Evolutionary conservation across 495 filamentous ascomycete species (phyloP).

Genomic region (Penicillium waksmanii): DNA sequence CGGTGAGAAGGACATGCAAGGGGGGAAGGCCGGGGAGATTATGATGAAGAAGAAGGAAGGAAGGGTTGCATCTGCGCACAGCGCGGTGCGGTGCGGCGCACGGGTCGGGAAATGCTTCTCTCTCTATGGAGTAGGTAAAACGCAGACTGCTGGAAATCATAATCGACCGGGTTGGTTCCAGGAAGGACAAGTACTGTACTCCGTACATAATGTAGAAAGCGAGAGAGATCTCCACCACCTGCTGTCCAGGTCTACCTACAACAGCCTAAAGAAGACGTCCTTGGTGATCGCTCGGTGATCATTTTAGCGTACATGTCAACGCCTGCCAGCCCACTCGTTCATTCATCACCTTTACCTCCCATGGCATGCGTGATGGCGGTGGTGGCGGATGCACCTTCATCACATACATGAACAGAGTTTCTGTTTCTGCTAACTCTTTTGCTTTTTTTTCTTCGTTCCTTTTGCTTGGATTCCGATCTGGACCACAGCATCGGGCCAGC

Average conservation of each 20-base stretch:
- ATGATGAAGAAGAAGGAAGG: slow-evolving; percentile 16
- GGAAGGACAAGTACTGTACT: neutral
- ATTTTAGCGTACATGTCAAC: too few relatives aligned
- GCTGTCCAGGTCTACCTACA: too few relatives aligned
- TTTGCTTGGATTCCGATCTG: slow-evolving; percentile 25
- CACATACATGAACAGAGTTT: slow-evolving; percentile 22
- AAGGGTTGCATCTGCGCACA: slow-evolving; percentile 14
- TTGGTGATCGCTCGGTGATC: neutral
- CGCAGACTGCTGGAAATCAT: slow-evolving; percentile 13
- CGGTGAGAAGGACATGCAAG: slow-evolving; percentile 11
- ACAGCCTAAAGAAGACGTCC: too few relatives aligned
- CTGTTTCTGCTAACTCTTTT: neutral
- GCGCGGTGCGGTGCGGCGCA: slow-evolving; percentile 1
- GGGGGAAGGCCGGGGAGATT: neutral
- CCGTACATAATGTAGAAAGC: too few relatives aligned
- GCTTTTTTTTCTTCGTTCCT: slow-evolving; percentile 5
- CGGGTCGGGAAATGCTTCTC: slow-evolving; percentile 14
- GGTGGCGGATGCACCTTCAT: slow-evolving; percentile 25
- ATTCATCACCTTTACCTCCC: neutral
- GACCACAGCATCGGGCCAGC: slow-evolving; percentile 26
- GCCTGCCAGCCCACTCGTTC: too few relatives aligned
- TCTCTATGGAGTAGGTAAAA: neutral
- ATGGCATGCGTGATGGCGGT: slow-evolving; percentile 25
- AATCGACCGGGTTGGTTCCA: neutral
- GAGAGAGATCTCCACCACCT: too few relatives aligned